Conservation (phyloP, 106 monocot genomes). For the Dendrobium catenatum region DNA sequence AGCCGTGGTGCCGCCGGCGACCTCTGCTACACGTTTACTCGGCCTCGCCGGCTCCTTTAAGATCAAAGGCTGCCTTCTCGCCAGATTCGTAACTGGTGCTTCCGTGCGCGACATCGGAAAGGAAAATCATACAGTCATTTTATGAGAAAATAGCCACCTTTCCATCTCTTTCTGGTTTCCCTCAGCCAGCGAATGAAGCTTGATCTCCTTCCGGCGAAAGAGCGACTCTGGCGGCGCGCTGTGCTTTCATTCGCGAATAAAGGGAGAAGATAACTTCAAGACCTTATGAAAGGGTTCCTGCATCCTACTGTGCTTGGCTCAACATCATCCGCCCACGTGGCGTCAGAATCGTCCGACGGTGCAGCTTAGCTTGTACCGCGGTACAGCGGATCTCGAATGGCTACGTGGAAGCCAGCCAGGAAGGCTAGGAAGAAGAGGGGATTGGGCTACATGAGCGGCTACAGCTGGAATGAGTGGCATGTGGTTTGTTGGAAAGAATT, state of each 20-base stretch:
- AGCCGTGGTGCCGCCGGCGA: background rate
- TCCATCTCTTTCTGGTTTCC: background rate
- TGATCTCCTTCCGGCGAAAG: background rate
- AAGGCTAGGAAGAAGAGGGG: background rate
- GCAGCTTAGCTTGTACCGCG: background rate
- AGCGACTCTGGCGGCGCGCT: background rate
- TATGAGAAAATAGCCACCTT: background rate
- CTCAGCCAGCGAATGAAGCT: background rate
- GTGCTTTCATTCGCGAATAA: too few relatives aligned
- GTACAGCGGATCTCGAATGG: background rate
- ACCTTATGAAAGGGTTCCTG: background rate
- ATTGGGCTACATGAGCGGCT: background rate
- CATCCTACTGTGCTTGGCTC: background rate
- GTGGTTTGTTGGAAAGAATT: background rate
- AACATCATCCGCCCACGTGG: background rate
- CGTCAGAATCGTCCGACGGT: background rate
- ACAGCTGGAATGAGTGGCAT: background rate
- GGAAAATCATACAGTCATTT: background rate
- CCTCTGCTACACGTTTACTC: conserved; percentile 2
- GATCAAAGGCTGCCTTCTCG: conserved; percentile 11
- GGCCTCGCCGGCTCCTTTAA: conserved; percentile 8
- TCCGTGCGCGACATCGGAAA: background rate
- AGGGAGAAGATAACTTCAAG: background rate
- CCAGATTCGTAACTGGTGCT: conserved; percentile 18
- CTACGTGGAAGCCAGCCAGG: background rate